Conservation (phyloP, 106 monocot species). For the Vanilla planifolia region DNA sequence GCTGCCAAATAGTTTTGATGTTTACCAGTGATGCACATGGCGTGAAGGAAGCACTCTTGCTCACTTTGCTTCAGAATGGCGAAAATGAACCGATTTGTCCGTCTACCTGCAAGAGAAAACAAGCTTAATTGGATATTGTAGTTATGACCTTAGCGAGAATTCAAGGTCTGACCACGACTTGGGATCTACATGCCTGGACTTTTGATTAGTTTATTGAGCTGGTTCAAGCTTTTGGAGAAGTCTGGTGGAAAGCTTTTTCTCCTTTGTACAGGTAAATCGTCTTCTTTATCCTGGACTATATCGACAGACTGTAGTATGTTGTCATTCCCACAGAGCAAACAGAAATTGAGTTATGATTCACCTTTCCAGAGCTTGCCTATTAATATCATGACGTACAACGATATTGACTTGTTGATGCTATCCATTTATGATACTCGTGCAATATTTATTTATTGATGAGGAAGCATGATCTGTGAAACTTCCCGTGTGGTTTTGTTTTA, state of each 20-base stretch:
- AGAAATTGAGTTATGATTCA: no score
- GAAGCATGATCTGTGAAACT: no score
- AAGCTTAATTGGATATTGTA: not conserved
- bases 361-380: no score
- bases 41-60: not conserved
- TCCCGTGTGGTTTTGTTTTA: no score
- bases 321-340: not conserved
- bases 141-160: not conserved
- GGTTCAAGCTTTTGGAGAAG: not conserved
- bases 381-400: no score
- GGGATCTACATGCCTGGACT: not conserved
- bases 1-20: no score
- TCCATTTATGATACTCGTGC: no score
- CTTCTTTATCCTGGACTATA: not conserved
- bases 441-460: no score
- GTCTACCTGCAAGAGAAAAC: not conserved
- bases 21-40: not conserved
- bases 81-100: not conserved
- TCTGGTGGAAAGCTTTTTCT: constrained; percentile 9
- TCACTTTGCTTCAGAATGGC: constrained; percentile 12
- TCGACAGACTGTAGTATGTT: not conserved
- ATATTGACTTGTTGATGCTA: no score
- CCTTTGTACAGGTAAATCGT: not conserved
- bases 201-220: not conserved
- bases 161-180: not conserved